Base-by-base conservation (phyloP, 1,284 basidiomycete species). In the Trichosporon coremiiforme region DNA sequence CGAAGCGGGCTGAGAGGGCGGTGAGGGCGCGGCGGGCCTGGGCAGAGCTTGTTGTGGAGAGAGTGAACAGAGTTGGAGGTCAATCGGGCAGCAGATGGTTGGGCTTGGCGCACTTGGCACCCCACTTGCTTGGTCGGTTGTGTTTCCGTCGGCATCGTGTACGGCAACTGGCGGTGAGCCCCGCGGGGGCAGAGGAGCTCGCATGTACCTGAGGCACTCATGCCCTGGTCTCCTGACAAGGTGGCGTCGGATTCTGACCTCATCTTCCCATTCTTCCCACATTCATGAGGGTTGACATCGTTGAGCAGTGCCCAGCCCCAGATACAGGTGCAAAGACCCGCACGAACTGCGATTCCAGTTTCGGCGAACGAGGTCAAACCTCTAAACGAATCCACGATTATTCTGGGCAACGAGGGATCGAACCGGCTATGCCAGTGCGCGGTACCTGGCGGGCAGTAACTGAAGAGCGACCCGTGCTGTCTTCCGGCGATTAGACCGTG, bases 81-180 rank as follows among this genome's bases (percentile, higher is more conserved):
- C 0, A 31, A 17, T 31, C 57, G 57, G 57, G 57, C 57, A 62
- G 31, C 29, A n/a, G 15, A 13, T 15, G 6, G 29, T 4, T 17
- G n/a, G 31, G 57, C 57, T 62, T 62, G 57, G 57, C 57, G 57
- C 2, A 6, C 57, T 62, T 62, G 57, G 57, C 57, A 62, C 29
- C 57, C 57, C 57, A 62, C 57, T 35, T n/a, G 29, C 31, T 53
- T 35, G 33, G 5, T 17, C n/a, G 45, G 45, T 47, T 5, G 45
- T 7, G 50, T 22, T 53, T 53, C 50, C 50, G 50, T 53, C 20
- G 50, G 50, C 20, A 53, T 25, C 7, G n/a, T 2, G n/a, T 2
- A 17, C 50, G 50, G 20, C 4, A 9, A 47, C 17, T n/a, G 55
- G 55, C 57, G 57, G 57, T 62, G 57, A 62, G 57, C 57, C 57